Base-by-base conservation (phyloP, 1,284 basidiomycete genomes). In the Flammula alnicola region DNA sequence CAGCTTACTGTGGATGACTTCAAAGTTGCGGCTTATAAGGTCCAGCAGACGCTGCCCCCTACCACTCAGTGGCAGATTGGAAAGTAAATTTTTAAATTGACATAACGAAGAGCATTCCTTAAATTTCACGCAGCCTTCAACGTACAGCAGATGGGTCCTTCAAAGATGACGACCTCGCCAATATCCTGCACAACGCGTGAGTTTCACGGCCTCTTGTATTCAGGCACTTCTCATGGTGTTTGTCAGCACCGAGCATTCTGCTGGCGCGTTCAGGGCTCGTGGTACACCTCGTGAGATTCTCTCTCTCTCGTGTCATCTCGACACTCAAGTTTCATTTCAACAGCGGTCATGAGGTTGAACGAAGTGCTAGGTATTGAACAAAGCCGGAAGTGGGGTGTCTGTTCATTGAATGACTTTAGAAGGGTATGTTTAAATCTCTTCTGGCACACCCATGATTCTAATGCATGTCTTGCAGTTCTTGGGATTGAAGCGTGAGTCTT, bases 401-500 rank as follows among this genome's bases (percentile, higher is more conserved):
- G 91, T 63, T 86, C 88, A 3, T 66, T 95, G 57, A 95, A 95
- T 61, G 92, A 95, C 59, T 94, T 94, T 72, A 78, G 91, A 49
- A 81, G 80, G 74, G 83, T 81, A 44, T 46, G 71, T 40, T 23
- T 30, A 2, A 45, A 47, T 22, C 29, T 38, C 31, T 17, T 17
- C 47, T 31, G 16, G 12, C 6, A 14, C 40, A 11, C 17, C 5
- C 12, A 31, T 10, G 20, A 41, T 51, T 10, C 10, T 36, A 5
- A 45, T 19, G 29, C 19, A 19, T 17, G 4, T 10, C 20, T 30
- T 8, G 30, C 10, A 86, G 79, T 92, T 81, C 72, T 71, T 92
- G 36, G 89, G 89, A 8, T 62, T 92, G 32, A 90, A 88, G 66
- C 73, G 87, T 89, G 52, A 59, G 81, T 54, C 6, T 16, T 30